These are phyloP conservation scores for Trichosanthes cucumerina DNA, from an alignment of 306 rosid species.

Conservation along the genomic window DNA sequence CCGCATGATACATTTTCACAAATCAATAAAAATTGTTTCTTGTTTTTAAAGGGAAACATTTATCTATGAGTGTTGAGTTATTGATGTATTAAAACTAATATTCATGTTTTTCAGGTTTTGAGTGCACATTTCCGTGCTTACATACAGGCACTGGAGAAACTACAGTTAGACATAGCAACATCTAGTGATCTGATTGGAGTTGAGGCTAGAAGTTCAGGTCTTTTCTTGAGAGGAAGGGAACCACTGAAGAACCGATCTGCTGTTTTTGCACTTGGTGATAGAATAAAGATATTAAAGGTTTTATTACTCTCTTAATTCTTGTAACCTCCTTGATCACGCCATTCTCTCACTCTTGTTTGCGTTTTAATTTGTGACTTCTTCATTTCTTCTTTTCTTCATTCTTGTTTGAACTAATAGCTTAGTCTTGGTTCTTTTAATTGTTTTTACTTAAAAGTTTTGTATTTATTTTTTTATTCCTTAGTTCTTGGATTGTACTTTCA, in stretches of 20 bases:
- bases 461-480: not conserved
- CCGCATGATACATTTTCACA: not conserved
- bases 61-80: not conserved
- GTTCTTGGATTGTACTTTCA: not conserved
- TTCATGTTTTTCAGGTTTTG: slow-evolving; percentile 61
- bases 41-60: not conserved
- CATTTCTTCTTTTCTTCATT: slow-evolving; percentile 1
- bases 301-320: not conserved
- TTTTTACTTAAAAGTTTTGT: not conserved
- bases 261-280: slow-evolving; percentile 86
- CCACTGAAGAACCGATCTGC: slow-evolving; percentile 96
- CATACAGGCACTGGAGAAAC: slow-evolving; percentile 86
- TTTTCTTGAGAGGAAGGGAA: slow-evolving; percentile 76
- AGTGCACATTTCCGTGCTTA: slow-evolving; percentile 97
- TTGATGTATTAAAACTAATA: slow-evolving; percentile 8
- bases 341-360: not conserved
- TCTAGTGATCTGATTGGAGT: slow-evolving; percentile 89
- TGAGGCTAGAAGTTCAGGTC: slow-evolving; percentile 75
- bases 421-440: not conserved
- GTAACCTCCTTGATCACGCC: not conserved
- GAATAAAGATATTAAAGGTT: slow-evolving; percentile 82
- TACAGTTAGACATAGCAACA: slow-evolving; percentile 94
- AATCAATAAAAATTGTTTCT: not conserved
- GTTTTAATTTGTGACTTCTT: not conserved
- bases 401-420: not conserved